Percentiles rank a stretch among this genome's conserved stretches.
Evolutionary conservation across 140 eudicot genomes (phyloP).

Genomic region (Cichorium intybus): DNA sequence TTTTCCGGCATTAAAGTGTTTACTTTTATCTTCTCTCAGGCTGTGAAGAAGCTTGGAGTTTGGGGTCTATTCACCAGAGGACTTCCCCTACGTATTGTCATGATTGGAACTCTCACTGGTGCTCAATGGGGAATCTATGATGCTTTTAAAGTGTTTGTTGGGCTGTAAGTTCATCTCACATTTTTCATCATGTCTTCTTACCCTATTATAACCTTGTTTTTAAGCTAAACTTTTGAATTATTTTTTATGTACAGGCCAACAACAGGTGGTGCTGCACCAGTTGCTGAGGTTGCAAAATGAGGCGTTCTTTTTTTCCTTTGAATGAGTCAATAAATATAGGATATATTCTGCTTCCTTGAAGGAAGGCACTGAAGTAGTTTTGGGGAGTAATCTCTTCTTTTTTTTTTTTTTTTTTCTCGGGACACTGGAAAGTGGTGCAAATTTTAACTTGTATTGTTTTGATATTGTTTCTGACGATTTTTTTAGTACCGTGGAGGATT

Average conservation of each 20-base stretch:
- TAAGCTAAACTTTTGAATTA: background rate
- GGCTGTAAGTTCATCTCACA: constrained; percentile 44
- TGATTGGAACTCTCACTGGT: constrained; percentile 65
- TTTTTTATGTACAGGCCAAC: constrained; percentile 59
- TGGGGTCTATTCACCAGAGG: constrained; percentile 57
- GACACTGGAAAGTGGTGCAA: constrained; percentile 17
- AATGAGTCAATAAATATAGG: constrained; percentile 34
- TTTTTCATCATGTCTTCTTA: background rate
- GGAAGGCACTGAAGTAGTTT: constrained; percentile 21
- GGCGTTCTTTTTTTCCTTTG: constrained; percentile 11
- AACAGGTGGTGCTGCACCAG: constrained; percentile 85
- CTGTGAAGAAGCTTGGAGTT: constrained; percentile 57
- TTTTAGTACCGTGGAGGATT: constrained; percentile 26
- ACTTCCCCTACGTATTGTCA: constrained; percentile 62
- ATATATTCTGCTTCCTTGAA: constrained; percentile 12
- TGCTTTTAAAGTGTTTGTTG: constrained; percentile 62
- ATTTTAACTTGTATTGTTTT: constrained; percentile 18
- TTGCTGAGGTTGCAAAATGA: constrained; percentile 46
- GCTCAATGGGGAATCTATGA: constrained; percentile 71
- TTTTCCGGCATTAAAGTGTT: background rate
- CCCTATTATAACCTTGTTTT: background rate
- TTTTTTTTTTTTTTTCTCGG: background rate
- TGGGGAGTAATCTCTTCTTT: constrained; percentile 36
- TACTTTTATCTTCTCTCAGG: constrained; percentile 26
- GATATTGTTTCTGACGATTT: constrained; percentile 1